These are phyloP conservation scores for Candida hungchunana DNA, from an alignment of 805 yeast genomes.

Conservation along the genomic window DNA sequence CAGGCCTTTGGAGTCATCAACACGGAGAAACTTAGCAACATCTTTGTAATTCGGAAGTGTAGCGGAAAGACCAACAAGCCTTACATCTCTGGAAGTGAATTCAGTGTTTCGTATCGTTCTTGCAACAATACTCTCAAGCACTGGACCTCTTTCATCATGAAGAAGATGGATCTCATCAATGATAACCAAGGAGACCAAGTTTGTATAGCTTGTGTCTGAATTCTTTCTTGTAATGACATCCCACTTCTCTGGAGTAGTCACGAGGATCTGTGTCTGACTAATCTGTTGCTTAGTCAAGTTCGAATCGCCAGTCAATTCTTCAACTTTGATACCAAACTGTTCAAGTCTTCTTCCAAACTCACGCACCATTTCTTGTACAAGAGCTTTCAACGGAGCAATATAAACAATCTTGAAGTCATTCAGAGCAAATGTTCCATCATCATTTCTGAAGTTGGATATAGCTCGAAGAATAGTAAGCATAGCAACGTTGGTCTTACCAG, in stretches of 20 bases:
- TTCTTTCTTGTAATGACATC: slow-evolving; percentile 88
- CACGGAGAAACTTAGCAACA: slow-evolving; percentile 78
- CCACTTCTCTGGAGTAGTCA: slow-evolving; percentile 98
- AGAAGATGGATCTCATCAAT: slow-evolving; percentile 91
- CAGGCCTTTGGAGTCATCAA: slow-evolving; percentile 52
- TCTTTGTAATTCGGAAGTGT: slow-evolving; percentile 87
- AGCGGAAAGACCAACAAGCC: slow-evolving; percentile 87
- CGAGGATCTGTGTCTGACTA: slow-evolving; percentile 71
- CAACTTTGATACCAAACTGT: slow-evolving; percentile 64
- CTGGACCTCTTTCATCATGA: slow-evolving; percentile 96
- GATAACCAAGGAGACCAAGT: slow-evolving; percentile 64
- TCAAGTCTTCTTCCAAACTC: slow-evolving; percentile 71
- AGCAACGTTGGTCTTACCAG: slow-evolving; percentile 97
- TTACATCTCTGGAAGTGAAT: slow-evolving; percentile 42
- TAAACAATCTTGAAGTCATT: slow-evolving; percentile 73
- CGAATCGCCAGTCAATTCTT: slow-evolving; percentile 89
- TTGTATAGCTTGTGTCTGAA: slow-evolving; percentile 59
- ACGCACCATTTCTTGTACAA: slow-evolving; percentile 91
- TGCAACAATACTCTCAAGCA: slow-evolving; percentile 80
- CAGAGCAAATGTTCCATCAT: slow-evolving; percentile 46
- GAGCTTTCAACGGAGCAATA: slow-evolving; percentile 90
- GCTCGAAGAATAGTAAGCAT: slow-evolving; percentile 71
- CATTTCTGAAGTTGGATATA: slow-evolving; percentile 47
- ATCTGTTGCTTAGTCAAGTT: slow-evolving; percentile 73
- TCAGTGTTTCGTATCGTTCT: slow-evolving; percentile 53